These are phyloP conservation scores for Aspergillus ostianus DNA, from an alignment of 495 filamentous ascomycete genomes.

Conservation along the genomic window DNA sequence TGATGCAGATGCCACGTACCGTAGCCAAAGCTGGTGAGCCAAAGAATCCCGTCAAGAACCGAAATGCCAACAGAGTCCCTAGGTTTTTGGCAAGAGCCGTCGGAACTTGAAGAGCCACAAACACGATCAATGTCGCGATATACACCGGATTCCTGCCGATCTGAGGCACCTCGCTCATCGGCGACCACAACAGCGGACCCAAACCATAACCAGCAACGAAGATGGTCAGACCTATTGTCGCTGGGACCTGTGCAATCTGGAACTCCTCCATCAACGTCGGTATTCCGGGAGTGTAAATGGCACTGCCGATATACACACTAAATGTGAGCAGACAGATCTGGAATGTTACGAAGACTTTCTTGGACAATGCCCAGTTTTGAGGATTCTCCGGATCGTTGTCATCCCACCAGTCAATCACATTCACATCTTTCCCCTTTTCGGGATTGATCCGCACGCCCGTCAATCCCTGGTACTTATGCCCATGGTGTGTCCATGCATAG, in stretches of 20 bases:
- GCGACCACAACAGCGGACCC: constrained; percentile 50
- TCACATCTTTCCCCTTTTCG: background rate
- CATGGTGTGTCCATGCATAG: too few species aligned
- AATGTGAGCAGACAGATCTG: constrained; percentile 31
- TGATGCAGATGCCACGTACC: constrained; percentile 27
- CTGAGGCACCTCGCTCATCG: constrained; percentile 49
- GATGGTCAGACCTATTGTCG: constrained; percentile 49
- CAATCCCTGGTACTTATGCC: too few species aligned
- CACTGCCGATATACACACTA: constrained; percentile 30
- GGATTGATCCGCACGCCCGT: too few species aligned
- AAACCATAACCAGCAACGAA: constrained; percentile 48
- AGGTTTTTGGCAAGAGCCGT: constrained; percentile 48
- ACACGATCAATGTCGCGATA: constrained; percentile 43
- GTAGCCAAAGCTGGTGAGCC: constrained; percentile 51
- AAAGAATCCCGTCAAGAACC: constrained; percentile 53
- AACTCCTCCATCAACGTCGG: constrained; percentile 36
- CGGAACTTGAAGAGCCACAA: constrained; percentile 51
- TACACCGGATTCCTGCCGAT: constrained; percentile 53
- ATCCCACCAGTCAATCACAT: constrained; percentile 23
- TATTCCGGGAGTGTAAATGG: constrained; percentile 32
- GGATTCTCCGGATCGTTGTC: constrained; percentile 42
- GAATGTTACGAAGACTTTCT: constrained; percentile 19
- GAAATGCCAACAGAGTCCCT: constrained; percentile 51
- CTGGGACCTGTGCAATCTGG: constrained; percentile 43
- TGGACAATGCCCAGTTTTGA: constrained; percentile 44